Base-by-base conservation (phyloP, 1,139 yeast species). In the Lodderomyces pseudojiufengensis region DNA sequence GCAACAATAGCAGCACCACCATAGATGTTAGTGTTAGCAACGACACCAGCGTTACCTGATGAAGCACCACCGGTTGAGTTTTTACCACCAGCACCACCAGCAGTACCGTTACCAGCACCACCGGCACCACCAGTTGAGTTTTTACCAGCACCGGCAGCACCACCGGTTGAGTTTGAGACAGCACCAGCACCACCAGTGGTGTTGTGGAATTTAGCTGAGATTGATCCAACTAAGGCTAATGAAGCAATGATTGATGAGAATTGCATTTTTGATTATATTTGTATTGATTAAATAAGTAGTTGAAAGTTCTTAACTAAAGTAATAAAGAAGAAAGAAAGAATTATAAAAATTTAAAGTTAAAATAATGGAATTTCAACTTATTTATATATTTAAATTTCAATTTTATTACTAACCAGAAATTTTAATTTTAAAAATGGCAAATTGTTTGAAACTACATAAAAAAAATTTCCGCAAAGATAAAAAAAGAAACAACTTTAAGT, bases 1-100 rank as follows among this genome's bases (percentile, higher is more conserved):
- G 83, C 85, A 51, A 84, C 85, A 48, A 78, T 79, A 56, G 79
- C 83, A 58, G 84, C 85, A 66, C 84, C 85, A 60, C 78, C 70
- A 30, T 39, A 38, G 33, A 41, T 34, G 35, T 39, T 39, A 55
- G 75, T 70, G 65, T 80, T 81, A 52, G 80, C 80, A 62, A 70
- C 67, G 54, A 67, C 43, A 32, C 32, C 40, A 27, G 41, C 39
- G 28, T 37, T 37, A 11, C 11, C 35, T 15, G 37, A 27, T 25
- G 36, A 4, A 22, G 37, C 38, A 35, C 36, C 38, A 18, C 20
- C 20, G 25, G 42, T 22, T 21, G 33, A 29, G 34, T 35, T 35
- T 24, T 16, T 12, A 28, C 41, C 26, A 23, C 15, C 37, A 24
- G 29, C 36, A 36, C 33, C 34, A 31, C 35, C 36, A 10, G 33